Conservation (phyloP, 2,329 filamentous ascomycete species). For the Trichoderma harzianum region DNA sequence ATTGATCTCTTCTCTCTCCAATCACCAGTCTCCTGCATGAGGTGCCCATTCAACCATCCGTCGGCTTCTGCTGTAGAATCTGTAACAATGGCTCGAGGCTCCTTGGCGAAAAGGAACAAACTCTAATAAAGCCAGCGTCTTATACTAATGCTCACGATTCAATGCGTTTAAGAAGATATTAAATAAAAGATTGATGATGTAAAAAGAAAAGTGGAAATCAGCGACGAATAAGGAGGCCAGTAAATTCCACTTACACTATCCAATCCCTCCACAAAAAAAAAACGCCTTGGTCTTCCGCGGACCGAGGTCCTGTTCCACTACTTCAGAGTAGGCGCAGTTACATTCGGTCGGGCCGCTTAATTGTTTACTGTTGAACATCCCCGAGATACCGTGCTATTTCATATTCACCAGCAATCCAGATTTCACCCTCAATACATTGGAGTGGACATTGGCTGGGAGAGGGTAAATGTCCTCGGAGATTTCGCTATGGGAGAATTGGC, state of each 20-base stretch:
- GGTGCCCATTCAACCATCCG: no score
- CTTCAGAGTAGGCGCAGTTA: not conserved
- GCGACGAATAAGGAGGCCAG: not conserved
- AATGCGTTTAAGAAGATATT: not conserved
- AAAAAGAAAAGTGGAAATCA: not conserved
- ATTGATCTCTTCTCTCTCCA: not conserved
- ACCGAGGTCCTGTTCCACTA: not conserved
- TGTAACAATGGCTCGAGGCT: no score
- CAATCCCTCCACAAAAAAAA: not conserved
- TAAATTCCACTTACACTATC: not conserved
- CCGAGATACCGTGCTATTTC: no score
- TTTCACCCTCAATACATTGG: no score
- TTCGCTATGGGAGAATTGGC: no score
- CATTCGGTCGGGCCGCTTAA: not conserved
- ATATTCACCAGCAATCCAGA: no score
- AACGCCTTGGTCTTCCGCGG: not conserved
- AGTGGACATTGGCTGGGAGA: no score
- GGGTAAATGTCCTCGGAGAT: no score
- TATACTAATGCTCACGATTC: not conserved
- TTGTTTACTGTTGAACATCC: no score
- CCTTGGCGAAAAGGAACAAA: no score
- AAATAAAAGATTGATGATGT: not conserved
- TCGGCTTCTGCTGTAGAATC: no score
- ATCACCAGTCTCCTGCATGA: no score
- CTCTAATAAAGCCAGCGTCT: not conserved